Base-by-base conservation (phyloP, 306 rosid species). In the Citrullus colocynthis region DNA sequence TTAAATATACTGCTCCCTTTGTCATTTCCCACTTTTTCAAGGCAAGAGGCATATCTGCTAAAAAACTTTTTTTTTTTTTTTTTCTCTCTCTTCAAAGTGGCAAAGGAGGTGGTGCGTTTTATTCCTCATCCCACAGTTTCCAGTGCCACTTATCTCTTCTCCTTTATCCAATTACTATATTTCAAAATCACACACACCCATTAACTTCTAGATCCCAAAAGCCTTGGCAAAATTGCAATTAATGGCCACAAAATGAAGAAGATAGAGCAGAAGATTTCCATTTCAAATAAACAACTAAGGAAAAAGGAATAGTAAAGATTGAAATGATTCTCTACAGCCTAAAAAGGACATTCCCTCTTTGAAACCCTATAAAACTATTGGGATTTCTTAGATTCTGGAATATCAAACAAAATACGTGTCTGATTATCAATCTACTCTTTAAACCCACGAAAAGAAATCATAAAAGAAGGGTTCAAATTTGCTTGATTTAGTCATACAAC, bases 11-110 rank as follows among this genome's bases (percentile, higher is more conserved):
- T 79, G 85, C 83, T 82, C 76, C 75, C 78, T 28, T 82, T 75
- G 91, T 93, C 97, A 89, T 78, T 77, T 54, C 82, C 91, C 92
- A 85, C 96, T 89, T 81, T 87, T 81, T 54, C 44, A 78, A 80
- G 79, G 84, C 70, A 62, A 81, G 81, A 78, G 70, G 61, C 39
- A 77, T 69, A 48, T 64, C 64, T 79, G 41, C 78, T 41, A 10
- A 51, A 66, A 66, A 18, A 66, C 51, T 44, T 18, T 10, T 36
- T 55, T 21, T 45, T 74, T 59, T 14, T 57, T 21, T 60, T 9
- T 2, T 9, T 44, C 7, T 7, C 7, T 41, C 7, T 8, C 8
- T 8, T 7, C 57, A 54, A 76, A 80, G 88, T 84, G 87, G 80
- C 79, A 55, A 42, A 64, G 80, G 78, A 32, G 81, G 74, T 64